phyloP scores from a whole-genome alignment of 257 asterid species.

The Capsicum baccatum region DNA sequence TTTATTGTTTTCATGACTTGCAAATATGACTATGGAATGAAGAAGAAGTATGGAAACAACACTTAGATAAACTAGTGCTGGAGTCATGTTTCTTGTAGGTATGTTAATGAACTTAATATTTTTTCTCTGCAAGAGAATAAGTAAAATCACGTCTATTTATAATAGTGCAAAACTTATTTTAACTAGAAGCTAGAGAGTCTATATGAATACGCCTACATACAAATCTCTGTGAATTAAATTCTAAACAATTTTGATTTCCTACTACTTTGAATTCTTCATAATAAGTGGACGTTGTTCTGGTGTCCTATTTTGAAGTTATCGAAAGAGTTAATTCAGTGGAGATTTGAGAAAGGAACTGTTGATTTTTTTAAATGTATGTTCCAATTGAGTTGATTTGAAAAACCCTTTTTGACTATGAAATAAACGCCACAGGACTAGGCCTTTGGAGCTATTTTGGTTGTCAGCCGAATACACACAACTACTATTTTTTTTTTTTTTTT shows the following conservation, averaged over 20 bases:
- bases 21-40: constrained; percentile 8
- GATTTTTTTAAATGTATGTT: background rate
- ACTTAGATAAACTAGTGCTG: background rate
- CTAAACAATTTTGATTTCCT: background rate
- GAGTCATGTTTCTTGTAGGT: background rate
- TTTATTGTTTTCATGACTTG: background rate
- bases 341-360: background rate
- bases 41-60: background rate
- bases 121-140: background rate
- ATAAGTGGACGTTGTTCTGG: background rate
- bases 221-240: no score
- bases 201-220: no score
- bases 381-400: background rate
- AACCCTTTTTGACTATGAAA: background rate
- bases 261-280: background rate
- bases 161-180: background rate
- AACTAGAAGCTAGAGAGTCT: background rate
- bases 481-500: background rate
- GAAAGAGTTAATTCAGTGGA: background rate
- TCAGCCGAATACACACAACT: background rate
- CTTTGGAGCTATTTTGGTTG: background rate
- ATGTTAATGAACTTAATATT: background rate
- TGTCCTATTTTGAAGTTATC: background rate
- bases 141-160: background rate
- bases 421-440: background rate